Evolutionary conservation across 169 alveolate species (phyloP), one percentile per base, ranked within the genome.

Genomic region (Plasmodium reichenowi): DNA sequence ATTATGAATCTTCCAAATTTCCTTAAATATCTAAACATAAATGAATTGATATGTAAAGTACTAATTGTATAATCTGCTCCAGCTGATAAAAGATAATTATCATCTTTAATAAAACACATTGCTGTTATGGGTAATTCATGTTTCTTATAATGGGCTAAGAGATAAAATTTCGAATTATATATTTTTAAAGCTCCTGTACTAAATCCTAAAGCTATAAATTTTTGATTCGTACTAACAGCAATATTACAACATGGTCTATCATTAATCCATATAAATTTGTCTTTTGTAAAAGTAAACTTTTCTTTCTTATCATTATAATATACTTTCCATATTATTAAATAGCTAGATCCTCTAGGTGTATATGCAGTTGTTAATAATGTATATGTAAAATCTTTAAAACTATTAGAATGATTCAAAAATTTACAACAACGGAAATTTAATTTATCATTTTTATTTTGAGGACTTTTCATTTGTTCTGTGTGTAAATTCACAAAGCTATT

Each of bases 51-150:
- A 17, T 85, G 68, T 26, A 72, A 24, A 59, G 87, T 70, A 12
- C 92, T 85, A 58, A 85, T 72, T 52, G 76, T 85, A 48, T 85
- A 85, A 64, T 85, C 92, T 15, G 92, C 92, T 64, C 92, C 92
- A 1, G 92, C 87, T 29, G 92, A 24, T 24, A 85, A 62, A 4
- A 85, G 48, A 47, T 24, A 85, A 32, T 48, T 45, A 59, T 85
- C 92, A 71, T 71, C 70, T 71, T 85, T 85, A 52, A 62, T 71
- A 63, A 85, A 85, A 26, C 87, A 85, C 92, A 85, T 85, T 15
- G 92, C 92, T 0, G 92, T 85, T 5, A 85, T 72, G 29, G 92
- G 92, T 8, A 85, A 72, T 45, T 85, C 92, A 63, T 85, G 92
- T 63, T 85, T 85, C 38, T 85, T 68, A 52, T 70, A 85, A 71